phyloP scores from a whole-genome alignment of 106 monocot species.

The Narthecium ossifragum region DNA sequence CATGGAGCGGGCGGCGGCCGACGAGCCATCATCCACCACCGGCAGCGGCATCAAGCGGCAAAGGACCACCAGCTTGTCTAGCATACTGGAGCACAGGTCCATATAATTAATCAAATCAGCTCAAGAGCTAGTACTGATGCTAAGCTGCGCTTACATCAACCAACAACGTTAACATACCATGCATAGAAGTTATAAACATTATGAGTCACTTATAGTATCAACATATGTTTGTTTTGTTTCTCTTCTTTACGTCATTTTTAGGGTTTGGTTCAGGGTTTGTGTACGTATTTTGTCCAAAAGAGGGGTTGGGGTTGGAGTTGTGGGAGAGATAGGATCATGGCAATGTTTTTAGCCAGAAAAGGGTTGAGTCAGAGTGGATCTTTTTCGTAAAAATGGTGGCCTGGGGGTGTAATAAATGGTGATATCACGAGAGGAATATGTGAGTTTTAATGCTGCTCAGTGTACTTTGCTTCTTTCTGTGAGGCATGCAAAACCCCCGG shows the following conservation, averaged over 20 bases:
- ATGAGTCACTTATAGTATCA: background rate
- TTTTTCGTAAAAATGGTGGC: constrained; percentile 10
- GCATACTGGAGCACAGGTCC: constrained; percentile 21
- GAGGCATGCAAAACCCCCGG: background rate
- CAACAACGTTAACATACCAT: background rate
- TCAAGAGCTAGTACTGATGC: no score
- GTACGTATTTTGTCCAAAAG: background rate
- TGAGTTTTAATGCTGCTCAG: constrained; percentile 1
- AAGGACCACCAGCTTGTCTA: constrained; percentile 48
- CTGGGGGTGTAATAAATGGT: constrained; percentile 2
- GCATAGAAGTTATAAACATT: background rate
- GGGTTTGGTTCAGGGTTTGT: background rate
- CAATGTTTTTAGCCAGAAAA: background rate
- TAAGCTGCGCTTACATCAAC: no score
- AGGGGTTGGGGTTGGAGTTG: background rate
- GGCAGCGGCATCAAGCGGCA: constrained; percentile 54
- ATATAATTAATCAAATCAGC: constrained; percentile 2
- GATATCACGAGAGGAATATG: background rate
- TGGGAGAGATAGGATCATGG: background rate
- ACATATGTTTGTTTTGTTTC: no score
- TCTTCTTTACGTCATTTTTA: background rate
- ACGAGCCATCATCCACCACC: constrained; percentile 25
- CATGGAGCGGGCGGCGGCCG: constrained; percentile 49
- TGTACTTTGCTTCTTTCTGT: background rate
- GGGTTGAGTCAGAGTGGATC: background rate